These are phyloP conservation scores for Cutaneotrichosporon cyanovorans DNA, from an alignment of 1,284 basidiomycete species.

Conservation along the genomic window DNA sequence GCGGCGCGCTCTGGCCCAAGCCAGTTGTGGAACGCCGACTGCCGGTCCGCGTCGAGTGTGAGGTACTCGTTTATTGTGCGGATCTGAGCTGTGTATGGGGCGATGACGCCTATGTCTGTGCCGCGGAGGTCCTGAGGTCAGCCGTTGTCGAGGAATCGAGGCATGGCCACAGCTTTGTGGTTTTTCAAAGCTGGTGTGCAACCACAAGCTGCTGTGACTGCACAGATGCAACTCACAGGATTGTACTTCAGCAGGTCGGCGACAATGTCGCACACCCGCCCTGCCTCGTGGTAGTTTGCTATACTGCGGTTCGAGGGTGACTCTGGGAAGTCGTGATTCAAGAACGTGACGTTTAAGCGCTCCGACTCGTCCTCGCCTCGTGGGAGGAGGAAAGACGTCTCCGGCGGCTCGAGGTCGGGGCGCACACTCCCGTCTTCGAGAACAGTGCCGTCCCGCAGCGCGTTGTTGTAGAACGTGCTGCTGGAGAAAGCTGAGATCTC, in stretches of 20 bases:
- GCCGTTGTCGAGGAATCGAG: no score
- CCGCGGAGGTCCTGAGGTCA: slow-evolving; percentile 55
- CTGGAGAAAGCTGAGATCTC: slow-evolving; percentile 78
- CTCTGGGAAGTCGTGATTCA: slow-evolving; percentile 67
- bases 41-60: slow-evolving; percentile 30
- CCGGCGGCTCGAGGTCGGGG: slow-evolving; percentile 54
- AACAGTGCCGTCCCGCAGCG: slow-evolving; percentile 65
- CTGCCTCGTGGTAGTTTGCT: slow-evolving; percentile 66
- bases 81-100: slow-evolving; percentile 77
- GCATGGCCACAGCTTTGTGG: no score
- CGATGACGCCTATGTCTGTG: slow-evolving; percentile 74
- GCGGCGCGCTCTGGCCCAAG: slow-evolving; percentile 60
- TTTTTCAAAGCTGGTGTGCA: no score
- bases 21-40: slow-evolving; percentile 52
- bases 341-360: slow-evolving; percentile 55
- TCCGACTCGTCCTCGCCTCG: slow-evolving; percentile 8
- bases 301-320: slow-evolving; percentile 59
- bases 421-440: slow-evolving; percentile 53
- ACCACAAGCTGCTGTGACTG: no score
- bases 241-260: slow-evolving; percentile 69
- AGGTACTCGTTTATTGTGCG: slow-evolving; percentile 60
- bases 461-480: slow-evolving; percentile 67
- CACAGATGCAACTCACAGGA: slow-evolving; percentile 51
- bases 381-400: slow-evolving; percentile 46
- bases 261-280: slow-evolving; percentile 66